Evolutionary conservation across 2,329 filamentous ascomycete species (phyloP).

Genomic region (Colletotrichum paranaense): DNA sequence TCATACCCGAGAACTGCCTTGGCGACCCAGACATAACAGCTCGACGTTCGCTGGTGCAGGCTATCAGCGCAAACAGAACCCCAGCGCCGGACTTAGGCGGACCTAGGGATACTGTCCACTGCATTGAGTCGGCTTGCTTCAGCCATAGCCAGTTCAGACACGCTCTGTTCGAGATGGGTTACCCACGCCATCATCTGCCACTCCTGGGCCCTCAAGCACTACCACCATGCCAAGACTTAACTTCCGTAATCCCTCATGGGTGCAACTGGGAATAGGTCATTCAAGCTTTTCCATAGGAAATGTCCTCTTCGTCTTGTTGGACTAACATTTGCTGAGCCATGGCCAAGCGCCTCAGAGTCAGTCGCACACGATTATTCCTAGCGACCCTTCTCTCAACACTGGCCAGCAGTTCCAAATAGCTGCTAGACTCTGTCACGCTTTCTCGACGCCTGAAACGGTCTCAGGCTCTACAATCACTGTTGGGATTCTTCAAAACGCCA

Average conservation of each 20-base stretch:
- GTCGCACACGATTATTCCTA: neutral
- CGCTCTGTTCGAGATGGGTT: slow-evolving; percentile 3
- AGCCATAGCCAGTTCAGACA: neutral
- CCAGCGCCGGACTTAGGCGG: neutral
- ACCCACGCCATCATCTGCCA: slow-evolving; percentile 6
- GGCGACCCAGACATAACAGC: neutral
- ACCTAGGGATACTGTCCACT: neutral
- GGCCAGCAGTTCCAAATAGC: neutral
- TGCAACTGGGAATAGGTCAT: neutral
- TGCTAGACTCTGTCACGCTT: neutral
- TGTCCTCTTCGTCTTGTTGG: neutral
- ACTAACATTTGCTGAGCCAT: neutral
- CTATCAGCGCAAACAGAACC: neutral
- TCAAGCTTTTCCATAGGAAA: neutral
- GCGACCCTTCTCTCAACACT: neutral
- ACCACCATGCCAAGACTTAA: neutral
- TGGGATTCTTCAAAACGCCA: neutral
- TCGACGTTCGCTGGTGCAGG: neutral
- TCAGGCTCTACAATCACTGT: neutral
- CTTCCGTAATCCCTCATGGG: neutral
- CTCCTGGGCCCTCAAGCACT: neutral
- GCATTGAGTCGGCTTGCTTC: neutral
- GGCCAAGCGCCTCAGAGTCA: neutral
- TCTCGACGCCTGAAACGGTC: neutral
- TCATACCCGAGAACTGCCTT: neutral